phyloP scores from a whole-genome alignment of 129 eudicot genomes.

The Flaveria sonorensis region DNA sequence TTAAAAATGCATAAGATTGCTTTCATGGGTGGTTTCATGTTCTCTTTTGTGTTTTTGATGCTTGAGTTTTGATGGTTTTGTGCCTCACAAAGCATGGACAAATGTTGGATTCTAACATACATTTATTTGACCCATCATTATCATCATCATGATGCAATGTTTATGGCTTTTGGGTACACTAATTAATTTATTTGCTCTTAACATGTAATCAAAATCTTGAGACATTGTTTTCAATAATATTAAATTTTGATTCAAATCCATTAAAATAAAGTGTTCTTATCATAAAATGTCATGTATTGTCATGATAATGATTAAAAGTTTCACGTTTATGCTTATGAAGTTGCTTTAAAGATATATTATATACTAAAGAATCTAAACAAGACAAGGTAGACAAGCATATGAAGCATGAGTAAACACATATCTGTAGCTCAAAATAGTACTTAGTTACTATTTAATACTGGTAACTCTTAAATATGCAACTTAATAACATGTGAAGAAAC shows the following conservation, averaged over 20 bases:
- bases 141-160: conserved; percentile 38
- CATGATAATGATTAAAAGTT: conserved; percentile 9
- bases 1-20: conserved; percentile 33
- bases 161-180: conserved; percentile 22
- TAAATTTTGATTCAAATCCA: neutral
- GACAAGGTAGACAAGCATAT: conserved; percentile 18
- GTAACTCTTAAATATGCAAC: neutral
- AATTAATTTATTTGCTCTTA: conserved; percentile 5
- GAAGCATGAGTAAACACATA: conserved; percentile 20
- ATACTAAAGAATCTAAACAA: conserved; percentile 8
- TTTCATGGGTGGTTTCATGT: conserved; percentile 19
- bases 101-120: conserved; percentile 31
- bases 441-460: conserved; percentile 2
- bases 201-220: conserved; percentile 25
- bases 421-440: neutral
- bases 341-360: neutral
- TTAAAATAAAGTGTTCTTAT: conserved; percentile 16
- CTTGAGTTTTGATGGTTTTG: conserved; percentile 34
- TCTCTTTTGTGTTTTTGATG: conserved; percentile 25
- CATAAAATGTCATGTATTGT: conserved; percentile 23
- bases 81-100: conserved; percentile 45
- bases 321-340: neutral
- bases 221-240: conserved; percentile 16
- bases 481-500: neutral
- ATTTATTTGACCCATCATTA: conserved; percentile 32